Conservation (phyloP, 495 filamentous ascomycete genomes). For the Penicillium paradoxum region DNA sequence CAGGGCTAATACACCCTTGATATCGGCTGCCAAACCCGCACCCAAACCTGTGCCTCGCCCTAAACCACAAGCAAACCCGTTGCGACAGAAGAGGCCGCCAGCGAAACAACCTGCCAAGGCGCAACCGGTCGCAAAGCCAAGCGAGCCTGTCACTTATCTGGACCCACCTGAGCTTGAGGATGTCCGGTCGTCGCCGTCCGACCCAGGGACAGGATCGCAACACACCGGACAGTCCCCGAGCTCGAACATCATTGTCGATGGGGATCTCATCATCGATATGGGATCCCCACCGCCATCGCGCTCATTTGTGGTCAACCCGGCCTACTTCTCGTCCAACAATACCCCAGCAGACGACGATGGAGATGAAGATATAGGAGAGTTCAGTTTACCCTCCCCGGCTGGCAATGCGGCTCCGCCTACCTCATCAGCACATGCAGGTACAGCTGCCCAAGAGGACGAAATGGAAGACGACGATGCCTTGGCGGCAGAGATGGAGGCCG, state of each 20-base stretch:
- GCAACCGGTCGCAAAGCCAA: conserved; percentile 13
- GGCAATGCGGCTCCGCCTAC: conserved; percentile 17
- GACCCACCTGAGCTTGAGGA: conserved; percentile 21
- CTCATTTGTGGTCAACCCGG: conserved; percentile 36
- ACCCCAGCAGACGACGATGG: conserved; percentile 34
- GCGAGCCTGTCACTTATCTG: conserved; percentile 7
- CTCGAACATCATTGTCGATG: conserved; percentile 46
- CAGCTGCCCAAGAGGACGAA: conserved; percentile 20
- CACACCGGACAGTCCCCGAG: conserved; percentile 34
- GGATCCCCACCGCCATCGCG: conserved; percentile 41
- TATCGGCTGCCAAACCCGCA: conserved; percentile 25
- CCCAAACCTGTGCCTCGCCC: conserved; percentile 28
- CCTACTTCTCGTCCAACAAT: conserved; percentile 41
- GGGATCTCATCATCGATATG: conserved; percentile 49
- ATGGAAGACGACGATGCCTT: conserved; percentile 41
- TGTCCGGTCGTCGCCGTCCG: conserved; percentile 26
- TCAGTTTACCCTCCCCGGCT: conserved; percentile 39
- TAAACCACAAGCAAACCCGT: conserved; percentile 33
- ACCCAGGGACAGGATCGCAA: conserved; percentile 35
- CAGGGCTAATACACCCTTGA: conserved; percentile 31
- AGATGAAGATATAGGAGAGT: conserved; percentile 38
- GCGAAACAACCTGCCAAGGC: conserved; percentile 15
- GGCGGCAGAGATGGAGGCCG: conserved; percentile 46
- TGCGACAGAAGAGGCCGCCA: conserved; percentile 28
- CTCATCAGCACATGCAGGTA: conserved; percentile 1